Evolutionary conservation across 805 yeast genomes (phyloP).

Genomic region (Sungouiella blattae): DNA sequence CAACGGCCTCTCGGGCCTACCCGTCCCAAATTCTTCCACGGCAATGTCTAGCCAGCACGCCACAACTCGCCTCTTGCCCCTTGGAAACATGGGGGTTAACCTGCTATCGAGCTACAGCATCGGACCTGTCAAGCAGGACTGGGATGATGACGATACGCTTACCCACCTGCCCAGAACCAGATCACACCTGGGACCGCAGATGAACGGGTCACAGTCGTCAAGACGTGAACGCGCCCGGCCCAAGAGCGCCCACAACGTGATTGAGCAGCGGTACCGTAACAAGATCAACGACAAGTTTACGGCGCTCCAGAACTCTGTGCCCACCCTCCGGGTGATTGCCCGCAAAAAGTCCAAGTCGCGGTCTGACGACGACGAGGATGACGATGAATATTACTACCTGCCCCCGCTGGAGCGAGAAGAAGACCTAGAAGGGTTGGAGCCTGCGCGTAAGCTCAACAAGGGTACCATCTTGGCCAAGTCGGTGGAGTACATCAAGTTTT

Average conservation of each 20-base stretch:
- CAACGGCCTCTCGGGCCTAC: neutral
- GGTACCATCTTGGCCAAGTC: conserved; percentile 77
- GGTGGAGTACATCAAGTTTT: conserved; percentile 72
- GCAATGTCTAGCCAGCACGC: neutral
- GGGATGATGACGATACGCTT: neutral
- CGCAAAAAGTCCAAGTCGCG: conserved; percentile 13
- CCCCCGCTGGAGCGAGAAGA: conserved; percentile 5
- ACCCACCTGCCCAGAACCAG: neutral
- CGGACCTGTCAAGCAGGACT: neutral
- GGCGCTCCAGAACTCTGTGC: conserved; percentile 37
- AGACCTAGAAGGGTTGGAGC: conserved; percentile 70
- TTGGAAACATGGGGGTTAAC: neutral
- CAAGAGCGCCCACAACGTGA: conserved; percentile 38
- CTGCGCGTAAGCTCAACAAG: conserved; percentile 72
- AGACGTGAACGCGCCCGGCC: conserved; percentile 16
- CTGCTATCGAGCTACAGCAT: neutral
- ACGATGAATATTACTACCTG: conserved; percentile 6
- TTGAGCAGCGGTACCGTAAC: conserved; percentile 42
- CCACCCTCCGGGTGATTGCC: conserved; percentile 32
- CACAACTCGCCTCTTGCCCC: neutral
- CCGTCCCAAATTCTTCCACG: neutral
- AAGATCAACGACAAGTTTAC: conserved; percentile 40
- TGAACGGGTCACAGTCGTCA: neutral
- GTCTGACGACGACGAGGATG: conserved; percentile 6
- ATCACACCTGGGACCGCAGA: neutral